Conservation (phyloP, 768 basidiomycete species). For the Favolaschia claudopus region DNA sequence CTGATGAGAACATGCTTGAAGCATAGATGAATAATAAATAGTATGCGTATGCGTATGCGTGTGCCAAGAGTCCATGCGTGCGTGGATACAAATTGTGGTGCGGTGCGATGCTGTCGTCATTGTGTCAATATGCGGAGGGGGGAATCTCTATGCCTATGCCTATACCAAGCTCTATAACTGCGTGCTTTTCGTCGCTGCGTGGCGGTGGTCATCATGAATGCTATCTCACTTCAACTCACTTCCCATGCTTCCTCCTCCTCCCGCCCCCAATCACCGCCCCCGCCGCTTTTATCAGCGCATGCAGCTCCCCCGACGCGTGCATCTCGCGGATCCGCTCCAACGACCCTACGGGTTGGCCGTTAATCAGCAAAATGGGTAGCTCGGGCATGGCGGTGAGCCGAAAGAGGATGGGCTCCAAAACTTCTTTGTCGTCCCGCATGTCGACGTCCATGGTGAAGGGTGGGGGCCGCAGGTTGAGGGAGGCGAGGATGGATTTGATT, state of each 20-base stretch:
- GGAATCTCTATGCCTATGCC: too few species aligned
- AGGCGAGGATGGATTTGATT: slow-evolving; percentile 63
- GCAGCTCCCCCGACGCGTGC: slow-evolving; percentile 58
- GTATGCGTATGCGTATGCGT: too few species aligned
- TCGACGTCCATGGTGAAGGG: slow-evolving; percentile 79
- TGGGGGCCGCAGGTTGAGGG: slow-evolving; percentile 64
- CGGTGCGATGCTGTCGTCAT: too few species aligned
- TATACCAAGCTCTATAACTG: too few species aligned
- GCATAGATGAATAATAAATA: too few species aligned
- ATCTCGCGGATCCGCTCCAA: slow-evolving; percentile 61
- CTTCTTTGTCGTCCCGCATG: slow-evolving; percentile 70
- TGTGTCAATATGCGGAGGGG: too few species aligned
- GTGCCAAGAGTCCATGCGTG: too few species aligned
- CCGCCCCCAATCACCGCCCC: slow-evolving; percentile 64
- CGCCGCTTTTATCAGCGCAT: slow-evolving; percentile 55
- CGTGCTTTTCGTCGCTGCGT: too few species aligned
- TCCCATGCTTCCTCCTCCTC: slow-evolving; percentile 62
- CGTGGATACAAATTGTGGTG: too few species aligned
- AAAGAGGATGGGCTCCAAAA: slow-evolving; percentile 65
- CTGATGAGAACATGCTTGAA: too few species aligned
- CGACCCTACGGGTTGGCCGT: slow-evolving; percentile 63
- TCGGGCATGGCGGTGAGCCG: slow-evolving; percentile 64
- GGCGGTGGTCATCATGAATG: too few species aligned
- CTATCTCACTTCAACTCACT: slow-evolving; percentile 32
- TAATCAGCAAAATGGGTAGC: slow-evolving; percentile 74